phyloP scores from a whole-genome alignment of 2,329 filamentous ascomycete genomes.

The Xylariales sp. region DNA sequence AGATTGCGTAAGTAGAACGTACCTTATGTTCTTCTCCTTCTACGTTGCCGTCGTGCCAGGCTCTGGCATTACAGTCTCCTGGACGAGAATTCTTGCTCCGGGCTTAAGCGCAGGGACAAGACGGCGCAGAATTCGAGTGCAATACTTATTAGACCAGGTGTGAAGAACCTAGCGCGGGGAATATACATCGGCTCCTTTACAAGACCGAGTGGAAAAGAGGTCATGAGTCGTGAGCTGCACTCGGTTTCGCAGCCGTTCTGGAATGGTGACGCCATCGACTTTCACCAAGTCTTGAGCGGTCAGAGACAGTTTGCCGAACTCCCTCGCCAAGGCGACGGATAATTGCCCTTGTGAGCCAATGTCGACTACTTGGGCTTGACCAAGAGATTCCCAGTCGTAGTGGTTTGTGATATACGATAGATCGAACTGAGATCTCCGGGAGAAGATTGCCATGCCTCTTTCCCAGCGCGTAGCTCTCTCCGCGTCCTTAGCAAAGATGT shows the following conservation, averaged over 20 bases:
- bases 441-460: background rate
- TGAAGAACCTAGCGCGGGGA: slow-evolving; percentile 59
- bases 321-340: slow-evolving; percentile 44
- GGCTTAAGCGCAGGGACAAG: slow-evolving; percentile 54
- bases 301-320: slow-evolving; percentile 14
- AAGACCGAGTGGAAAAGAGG: slow-evolving; percentile 38
- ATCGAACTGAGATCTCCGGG: background rate
- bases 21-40: slow-evolving; percentile 37
- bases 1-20: background rate
- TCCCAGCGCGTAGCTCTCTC: background rate
- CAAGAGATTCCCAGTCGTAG: slow-evolving; percentile 37
- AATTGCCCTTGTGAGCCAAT: slow-evolving; percentile 44
- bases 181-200: slow-evolving; percentile 53
- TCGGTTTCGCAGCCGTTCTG: slow-evolving; percentile 7
- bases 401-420: slow-evolving; percentile 5
- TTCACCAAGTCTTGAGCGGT: slow-evolving; percentile 1
- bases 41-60: slow-evolving; percentile 13
- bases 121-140: slow-evolving; percentile 48
- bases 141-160: slow-evolving; percentile 57
- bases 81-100: slow-evolving; percentile 46
- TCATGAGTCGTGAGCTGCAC: slow-evolving; percentile 39
- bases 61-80: slow-evolving; percentile 34
- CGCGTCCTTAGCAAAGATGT: background rate
- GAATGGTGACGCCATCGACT: background rate
- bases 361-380: slow-evolving; percentile 25